Base-by-base conservation (phyloP, 768 basidiomycete genomes). In the Suillus alpinus region DNA sequence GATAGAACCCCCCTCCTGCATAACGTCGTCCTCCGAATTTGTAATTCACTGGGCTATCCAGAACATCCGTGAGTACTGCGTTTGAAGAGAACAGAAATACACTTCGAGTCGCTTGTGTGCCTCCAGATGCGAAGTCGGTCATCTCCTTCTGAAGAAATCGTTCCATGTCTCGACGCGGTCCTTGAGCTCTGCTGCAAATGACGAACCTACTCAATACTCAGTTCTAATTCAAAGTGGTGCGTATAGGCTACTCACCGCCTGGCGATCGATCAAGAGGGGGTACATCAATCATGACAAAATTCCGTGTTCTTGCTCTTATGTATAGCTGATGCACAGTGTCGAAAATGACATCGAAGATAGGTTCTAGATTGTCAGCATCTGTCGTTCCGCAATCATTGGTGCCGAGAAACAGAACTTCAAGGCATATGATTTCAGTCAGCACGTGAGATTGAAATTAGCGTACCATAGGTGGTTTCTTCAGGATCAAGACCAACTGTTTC, bases 381-480 rank as follows among this genome's bases (percentile, higher is more conserved):
- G 70, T 71, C 13, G 62, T 69, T 29, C 74, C 76, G 44, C 74
- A 72, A 62, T 79, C 79, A 63, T 80, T 80, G 62, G 77, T 77
- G 6, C 78, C 77, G 0, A 79, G 56, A 55, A 67, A 78, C 2
- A 76, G 2, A 31, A 74, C 75, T 75, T 40, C 13, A 29, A 6
- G 23, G 49, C 39, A 20, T 20, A 16, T n/a, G 32, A 39, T 36
- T 3, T 55, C 34, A 55, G 32, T 14, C 1, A 3, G 20, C 14
- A n/a, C n/a, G 5, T 10, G 9, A n/a, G 32, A 36, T 10, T 23
- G 12, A 10, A 32, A 34, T 13, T 23, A 36, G 20, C 34, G 12
- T 37, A 55, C 53, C 34, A 7, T 55, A 55, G 32, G 39, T 32
- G 9, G 34, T 55, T 37, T 31, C n/a, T 14, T 29, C 53, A 39